A percentile compares a stretch with the other conserved stretches of the same genome.
Conservation (phyloP, 1,284 basidiomycete genomes). For the Hemileccinum hortonii region DNA sequence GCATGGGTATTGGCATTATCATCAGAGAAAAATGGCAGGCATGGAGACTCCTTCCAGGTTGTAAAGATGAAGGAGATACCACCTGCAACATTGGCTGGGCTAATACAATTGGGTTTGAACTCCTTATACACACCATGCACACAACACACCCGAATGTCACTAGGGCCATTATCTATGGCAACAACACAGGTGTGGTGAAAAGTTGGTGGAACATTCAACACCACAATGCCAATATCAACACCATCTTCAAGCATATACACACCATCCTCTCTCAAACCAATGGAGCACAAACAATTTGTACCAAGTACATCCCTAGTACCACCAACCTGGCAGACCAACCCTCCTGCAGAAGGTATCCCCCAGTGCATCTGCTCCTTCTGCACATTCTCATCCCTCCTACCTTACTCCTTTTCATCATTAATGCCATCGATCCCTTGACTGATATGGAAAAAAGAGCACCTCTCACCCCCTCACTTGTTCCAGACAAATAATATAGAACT, state of each 20-base stretch:
- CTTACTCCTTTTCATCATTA: neutral
- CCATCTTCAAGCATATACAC: slow-evolving; percentile 24
- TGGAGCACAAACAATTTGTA: slow-evolving; percentile 16
- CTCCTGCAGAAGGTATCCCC: slow-evolving; percentile 14
- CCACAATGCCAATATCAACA: slow-evolving; percentile 25
- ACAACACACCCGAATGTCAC: accelerated
- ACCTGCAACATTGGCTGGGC: slow-evolving; percentile 18
- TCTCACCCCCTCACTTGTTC: too few species aligned
- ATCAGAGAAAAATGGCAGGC: neutral
- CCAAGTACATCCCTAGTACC: slow-evolving; percentile 30
- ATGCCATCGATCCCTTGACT: too few species aligned
- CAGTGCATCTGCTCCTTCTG: slow-evolving; percentile 16
- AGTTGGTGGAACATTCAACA: slow-evolving; percentile 41
- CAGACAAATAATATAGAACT: too few species aligned
- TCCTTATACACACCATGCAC: slow-evolving; percentile 31
- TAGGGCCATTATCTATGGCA: slow-evolving; percentile 25
- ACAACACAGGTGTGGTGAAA: slow-evolving; percentile 42
- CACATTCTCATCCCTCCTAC: slow-evolving; percentile 11
- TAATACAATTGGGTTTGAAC: slow-evolving; percentile 5
- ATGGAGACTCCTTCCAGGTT: slow-evolving; percentile 6
- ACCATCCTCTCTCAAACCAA: neutral
- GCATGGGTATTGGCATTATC: neutral
- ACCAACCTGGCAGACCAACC: slow-evolving; percentile 24
- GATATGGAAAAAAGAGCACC: too few species aligned
- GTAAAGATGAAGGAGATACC: neutral